Evolutionary conservation across 495 filamentous ascomycete genomes (phyloP), one percentile per base, ranked within the genome.

Genomic region (Penicillium roqueforti): DNA sequence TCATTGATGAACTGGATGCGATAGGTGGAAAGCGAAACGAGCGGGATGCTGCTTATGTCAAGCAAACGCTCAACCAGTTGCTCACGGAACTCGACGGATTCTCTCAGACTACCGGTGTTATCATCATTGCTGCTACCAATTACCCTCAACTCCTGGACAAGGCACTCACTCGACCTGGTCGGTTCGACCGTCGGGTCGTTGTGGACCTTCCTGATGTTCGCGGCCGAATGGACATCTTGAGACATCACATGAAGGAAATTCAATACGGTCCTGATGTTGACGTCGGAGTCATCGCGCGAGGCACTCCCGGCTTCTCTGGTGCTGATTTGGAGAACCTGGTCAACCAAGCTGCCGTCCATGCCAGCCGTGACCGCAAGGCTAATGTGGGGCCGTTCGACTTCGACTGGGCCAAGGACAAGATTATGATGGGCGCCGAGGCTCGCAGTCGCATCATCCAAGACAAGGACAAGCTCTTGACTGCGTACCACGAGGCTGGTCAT

Each of bases 11-110:
- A 67, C 72, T 98, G 39, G 93, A 98, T 72, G 93, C 93, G 28
- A 92, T 98, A 59, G 93, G 93, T 60, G 90, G 90, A 31, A 92
- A 92, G 71, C 83, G 93, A 53, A 96, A 96, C 60, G 88, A 92
- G 40, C 80, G 90, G 54, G 95, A 98, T 71, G 89, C 91, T 1
- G 88, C 90, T n/a, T 96, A 98, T 63, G 88, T 90, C 31, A 96
- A 96, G 63, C 93, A 98, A 66, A 97, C 93, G 0, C 79, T 98
- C 57, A 98, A 98, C 64, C 95, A 98, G 70, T 82, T 98, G 36
- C 83, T 98, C 16, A 97, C 93, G n/a, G 95, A 98, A 65, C 83
- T 98, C 34, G 93, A 98, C 63, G 93, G 93, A 45, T 98, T 98
- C 67, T 89, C 92, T 20, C 92, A 96, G 66, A 88, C 86, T 59